phyloP scores from a whole-genome alignment of 495 filamentous ascomycete species.

The Pyronema omphalodes region DNA sequence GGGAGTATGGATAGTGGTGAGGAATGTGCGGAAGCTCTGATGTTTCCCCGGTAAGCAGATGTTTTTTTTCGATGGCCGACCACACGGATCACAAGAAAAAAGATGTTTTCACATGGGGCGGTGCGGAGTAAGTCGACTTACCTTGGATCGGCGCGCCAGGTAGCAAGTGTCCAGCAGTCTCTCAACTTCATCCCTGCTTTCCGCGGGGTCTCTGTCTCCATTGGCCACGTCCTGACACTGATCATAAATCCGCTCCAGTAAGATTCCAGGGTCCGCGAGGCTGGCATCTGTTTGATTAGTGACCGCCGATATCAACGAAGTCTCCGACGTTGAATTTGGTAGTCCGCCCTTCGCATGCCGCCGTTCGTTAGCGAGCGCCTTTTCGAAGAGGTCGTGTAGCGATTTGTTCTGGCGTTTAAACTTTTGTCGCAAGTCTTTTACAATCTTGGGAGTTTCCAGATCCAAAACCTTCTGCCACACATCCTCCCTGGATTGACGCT shows the following conservation, averaged over 20 bases:
- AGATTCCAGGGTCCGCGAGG: constrained; percentile 2
- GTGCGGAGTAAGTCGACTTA: neutral
- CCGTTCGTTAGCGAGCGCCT: constrained; percentile 9
- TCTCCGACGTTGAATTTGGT: neutral
- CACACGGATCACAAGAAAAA: too few relatives aligned
- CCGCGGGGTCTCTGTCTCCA: neutral
- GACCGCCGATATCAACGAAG: neutral
- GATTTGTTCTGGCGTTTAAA: constrained; percentile 9
- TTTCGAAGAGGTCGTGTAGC: constrained; percentile 8
- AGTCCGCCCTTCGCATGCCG: neutral
- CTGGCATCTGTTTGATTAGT: neutral
- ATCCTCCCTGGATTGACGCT: constrained; percentile 13
- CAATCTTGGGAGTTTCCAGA: constrained; percentile 13
- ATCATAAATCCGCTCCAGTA: constrained; percentile 18
- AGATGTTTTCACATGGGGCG: neutral
- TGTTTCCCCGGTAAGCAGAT: neutral
- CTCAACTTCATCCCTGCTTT: constrained; percentile 10
- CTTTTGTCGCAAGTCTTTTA: constrained; percentile 14
- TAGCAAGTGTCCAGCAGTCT: constrained; percentile 21
- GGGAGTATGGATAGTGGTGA: constrained; percentile 9
- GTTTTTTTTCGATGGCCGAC: neutral
- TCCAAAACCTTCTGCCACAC: constrained; percentile 20
- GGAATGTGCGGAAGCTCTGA: constrained; percentile 13
- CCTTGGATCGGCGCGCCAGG: constrained; percentile 13
- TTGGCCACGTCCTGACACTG: constrained; percentile 9